Evolutionary conservation across 2,329 filamentous ascomycete genomes (phyloP).

Genomic region (Pseudopyricularia javanii): DNA sequence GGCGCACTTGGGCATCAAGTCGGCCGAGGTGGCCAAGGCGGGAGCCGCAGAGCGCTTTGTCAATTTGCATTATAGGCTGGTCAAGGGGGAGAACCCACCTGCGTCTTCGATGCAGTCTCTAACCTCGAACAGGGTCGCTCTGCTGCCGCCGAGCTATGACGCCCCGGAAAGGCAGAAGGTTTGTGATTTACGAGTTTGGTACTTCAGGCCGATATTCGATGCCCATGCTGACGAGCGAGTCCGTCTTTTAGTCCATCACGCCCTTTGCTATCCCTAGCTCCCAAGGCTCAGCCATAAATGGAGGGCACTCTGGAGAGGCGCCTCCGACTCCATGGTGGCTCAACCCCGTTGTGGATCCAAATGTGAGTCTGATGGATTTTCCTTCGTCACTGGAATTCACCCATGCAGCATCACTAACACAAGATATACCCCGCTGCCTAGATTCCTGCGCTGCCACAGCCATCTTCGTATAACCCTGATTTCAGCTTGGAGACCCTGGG

Average conservation of each 20-base stretch:
- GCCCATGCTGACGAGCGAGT: neutral
- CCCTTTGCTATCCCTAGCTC: constrained; percentile 7
- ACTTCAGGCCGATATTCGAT: neutral
- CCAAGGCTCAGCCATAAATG: constrained; percentile 4
- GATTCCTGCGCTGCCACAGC: constrained; percentile 1
- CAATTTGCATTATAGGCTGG: constrained; percentile 42
- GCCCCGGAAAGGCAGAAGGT: constrained; percentile 12
- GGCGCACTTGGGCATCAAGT: constrained; percentile 45
- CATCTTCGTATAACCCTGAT: constrained; percentile 7
- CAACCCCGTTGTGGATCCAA: constrained; percentile 7
- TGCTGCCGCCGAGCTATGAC: constrained; percentile 6
- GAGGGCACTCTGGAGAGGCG: constrained; percentile 5
- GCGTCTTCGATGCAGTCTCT: constrained; percentile 3
- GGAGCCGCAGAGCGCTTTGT: constrained; percentile 47
- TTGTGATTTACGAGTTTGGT: neutral
- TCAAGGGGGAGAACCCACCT: constrained; percentile 3
- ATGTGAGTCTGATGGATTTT: constrained; percentile 5
- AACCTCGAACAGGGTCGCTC: neutral
- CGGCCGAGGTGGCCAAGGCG: constrained; percentile 43
- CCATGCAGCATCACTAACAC: neutral
- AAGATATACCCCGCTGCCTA: neutral
- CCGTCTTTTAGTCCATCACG: constrained; percentile 4
- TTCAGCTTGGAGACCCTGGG: constrained; percentile 9
- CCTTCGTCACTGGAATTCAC: neutral
- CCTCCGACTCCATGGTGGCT: constrained; percentile 15